These are phyloP conservation scores for Suillus clintonianus DNA, from an alignment of 768 basidiomycete genomes.

Conservation along the genomic window DNA sequence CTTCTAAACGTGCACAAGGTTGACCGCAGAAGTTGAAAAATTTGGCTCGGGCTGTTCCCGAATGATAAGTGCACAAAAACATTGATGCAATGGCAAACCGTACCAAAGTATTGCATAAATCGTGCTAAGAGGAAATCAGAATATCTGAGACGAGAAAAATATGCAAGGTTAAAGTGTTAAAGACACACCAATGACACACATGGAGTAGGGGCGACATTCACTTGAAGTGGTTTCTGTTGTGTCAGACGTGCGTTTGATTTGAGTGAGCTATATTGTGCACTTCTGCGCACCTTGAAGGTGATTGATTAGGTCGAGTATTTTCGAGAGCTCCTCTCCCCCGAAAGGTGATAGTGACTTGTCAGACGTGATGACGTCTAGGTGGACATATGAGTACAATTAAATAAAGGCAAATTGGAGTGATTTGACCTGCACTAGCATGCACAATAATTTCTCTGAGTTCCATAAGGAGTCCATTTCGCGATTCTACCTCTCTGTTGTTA, in stretches of 20 bases:
- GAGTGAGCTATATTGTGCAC: background rate
- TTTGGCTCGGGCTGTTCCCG: constrained; percentile 19
- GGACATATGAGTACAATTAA: background rate
- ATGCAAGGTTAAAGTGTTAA: background rate
- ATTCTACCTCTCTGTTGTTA: background rate
- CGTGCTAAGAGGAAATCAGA: constrained; percentile 31
- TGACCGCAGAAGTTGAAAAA: constrained; percentile 52
- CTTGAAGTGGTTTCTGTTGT: background rate
- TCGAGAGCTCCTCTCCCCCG: background rate
- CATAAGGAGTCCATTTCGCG: background rate
- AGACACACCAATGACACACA: background rate
- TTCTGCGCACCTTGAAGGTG: background rate
- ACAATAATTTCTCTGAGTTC: background rate
- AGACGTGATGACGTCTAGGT: background rate
- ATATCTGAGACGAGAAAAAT: background rate
- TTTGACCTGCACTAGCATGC: background rate
- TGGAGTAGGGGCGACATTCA: background rate
- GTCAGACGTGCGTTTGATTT: background rate
- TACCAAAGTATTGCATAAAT: constrained; percentile 46
- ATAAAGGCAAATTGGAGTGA: background rate
- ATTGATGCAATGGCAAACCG: constrained; percentile 3
- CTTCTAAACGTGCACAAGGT: constrained; percentile 43
- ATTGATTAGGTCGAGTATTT: background rate
- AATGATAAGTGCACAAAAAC: background rate
- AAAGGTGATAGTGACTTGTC: background rate